Percentiles rank a stretch among this genome's conserved stretches.
phyloP scores from a whole-genome alignment of 129 eudicot species.

The Tagetes patula region DNA sequence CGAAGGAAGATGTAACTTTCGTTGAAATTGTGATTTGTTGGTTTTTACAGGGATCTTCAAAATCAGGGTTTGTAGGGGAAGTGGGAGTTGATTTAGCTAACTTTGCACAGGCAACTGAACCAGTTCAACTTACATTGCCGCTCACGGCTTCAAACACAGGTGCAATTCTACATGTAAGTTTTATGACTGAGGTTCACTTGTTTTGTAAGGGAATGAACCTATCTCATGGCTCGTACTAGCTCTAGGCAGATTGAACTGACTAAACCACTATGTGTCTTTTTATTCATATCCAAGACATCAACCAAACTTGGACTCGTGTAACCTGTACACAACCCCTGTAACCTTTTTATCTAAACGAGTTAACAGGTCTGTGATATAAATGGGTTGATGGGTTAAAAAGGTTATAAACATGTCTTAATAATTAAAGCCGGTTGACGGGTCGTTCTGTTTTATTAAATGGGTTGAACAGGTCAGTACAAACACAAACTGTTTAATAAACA shows the following conservation, averaged over 20 bases:
- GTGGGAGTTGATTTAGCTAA: slow-evolving; percentile 76
- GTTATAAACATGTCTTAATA: too few relatives aligned
- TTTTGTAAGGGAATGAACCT: too few relatives aligned
- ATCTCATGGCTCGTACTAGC: too few relatives aligned
- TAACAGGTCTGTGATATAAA: not conserved
- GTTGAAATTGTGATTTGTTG: slow-evolving; percentile 4
- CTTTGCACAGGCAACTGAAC: slow-evolving; percentile 64
- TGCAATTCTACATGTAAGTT: slow-evolving; percentile 76
- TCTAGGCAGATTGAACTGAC: too few relatives aligned
- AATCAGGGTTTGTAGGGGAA: slow-evolving; percentile 79
- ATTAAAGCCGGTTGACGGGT: not conserved
- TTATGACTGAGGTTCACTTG: not conserved
- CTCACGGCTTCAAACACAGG: slow-evolving; percentile 61
- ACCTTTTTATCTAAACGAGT: not conserved
- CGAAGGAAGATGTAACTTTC: not conserved
- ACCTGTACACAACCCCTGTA: not conserved
- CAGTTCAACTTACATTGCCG: slow-evolving; percentile 61
- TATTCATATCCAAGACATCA: too few relatives aligned
- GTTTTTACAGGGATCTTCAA: slow-evolving; percentile 77
- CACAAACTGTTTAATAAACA: too few relatives aligned
- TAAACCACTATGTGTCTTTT: too few relatives aligned
- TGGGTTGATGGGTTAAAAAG: not conserved
- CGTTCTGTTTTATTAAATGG: too few relatives aligned
- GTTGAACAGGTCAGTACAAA: too few relatives aligned
- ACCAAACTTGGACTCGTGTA: not conserved